These are phyloP conservation scores for Mycena belliarum DNA, from an alignment of 768 basidiomycete species.

Conservation along the genomic window DNA sequence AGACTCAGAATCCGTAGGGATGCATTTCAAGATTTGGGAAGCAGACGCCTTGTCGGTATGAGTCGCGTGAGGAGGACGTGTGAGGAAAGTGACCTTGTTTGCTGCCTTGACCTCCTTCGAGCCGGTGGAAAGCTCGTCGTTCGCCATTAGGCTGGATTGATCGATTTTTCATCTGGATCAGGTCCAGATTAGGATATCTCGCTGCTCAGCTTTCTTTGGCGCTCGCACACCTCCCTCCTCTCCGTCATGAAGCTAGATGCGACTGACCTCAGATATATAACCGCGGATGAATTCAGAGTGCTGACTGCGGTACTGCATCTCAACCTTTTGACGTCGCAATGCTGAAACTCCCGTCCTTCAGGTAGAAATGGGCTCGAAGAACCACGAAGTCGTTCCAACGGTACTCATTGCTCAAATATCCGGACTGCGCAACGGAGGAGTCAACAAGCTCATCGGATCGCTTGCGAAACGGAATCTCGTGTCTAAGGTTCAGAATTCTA, in stretches of 20 bases:
- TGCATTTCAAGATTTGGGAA: conserved; percentile 16
- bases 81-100: conserved; percentile 32
- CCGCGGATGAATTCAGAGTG: conserved; percentile 92
- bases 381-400: conserved; percentile 94
- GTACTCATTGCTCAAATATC: conserved; percentile 89
- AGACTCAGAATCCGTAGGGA: background rate
- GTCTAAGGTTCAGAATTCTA: conserved; percentile 85
- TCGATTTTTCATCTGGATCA: background rate
- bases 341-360: conserved; percentile 31
- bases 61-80: background rate
- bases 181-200: background rate
- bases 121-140: conserved; percentile 12
- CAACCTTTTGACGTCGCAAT: background rate
- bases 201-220: background rate
- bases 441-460: conserved; percentile 88
- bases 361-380: conserved; percentile 98
- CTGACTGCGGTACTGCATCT: conserved; percentile 73
- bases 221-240: too few relatives aligned
- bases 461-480: conserved; percentile 92
- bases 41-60: conserved; percentile 17
- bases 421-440: conserved; percentile 87
- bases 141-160: background rate
- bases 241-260: conserved; percentile 90
- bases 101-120: conserved; percentile 27
- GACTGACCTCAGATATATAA: conserved; percentile 90